Conservation (phyloP, 2,329 filamentous ascomycete species). For the Corynespora cassiicola region DNA sequence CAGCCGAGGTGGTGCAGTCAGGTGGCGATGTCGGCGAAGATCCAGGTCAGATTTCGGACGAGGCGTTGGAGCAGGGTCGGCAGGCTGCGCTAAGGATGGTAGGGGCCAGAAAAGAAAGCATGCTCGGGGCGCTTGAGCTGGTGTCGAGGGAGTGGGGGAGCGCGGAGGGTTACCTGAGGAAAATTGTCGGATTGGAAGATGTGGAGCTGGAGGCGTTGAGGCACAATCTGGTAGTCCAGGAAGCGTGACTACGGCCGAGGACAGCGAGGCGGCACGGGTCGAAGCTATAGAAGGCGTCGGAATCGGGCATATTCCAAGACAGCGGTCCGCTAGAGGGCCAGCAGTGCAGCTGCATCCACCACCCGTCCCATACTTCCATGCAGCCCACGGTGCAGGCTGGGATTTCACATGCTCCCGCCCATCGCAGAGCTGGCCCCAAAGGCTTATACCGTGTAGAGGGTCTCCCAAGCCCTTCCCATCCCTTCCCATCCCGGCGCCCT, state of each 20-base stretch:
- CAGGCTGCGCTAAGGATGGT: slow-evolving; percentile 42
- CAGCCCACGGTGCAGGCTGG: too few species aligned
- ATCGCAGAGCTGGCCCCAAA: too few species aligned
- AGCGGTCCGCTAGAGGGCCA: too few species aligned
- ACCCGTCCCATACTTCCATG: too few species aligned
- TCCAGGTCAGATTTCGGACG: slow-evolving; percentile 51
- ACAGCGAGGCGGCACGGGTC: background rate
- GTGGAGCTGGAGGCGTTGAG: slow-evolving; percentile 61
- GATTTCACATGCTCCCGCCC: too few species aligned
- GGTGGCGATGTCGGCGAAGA: slow-evolving; percentile 23
- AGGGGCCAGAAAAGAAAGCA: slow-evolving; percentile 56
- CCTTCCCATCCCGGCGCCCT: slow-evolving; percentile 77
- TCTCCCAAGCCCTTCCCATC: too few species aligned
- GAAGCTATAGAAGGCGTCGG: too few species aligned
- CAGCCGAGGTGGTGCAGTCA: slow-evolving; percentile 41
- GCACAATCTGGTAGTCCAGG: slow-evolving; percentile 28
- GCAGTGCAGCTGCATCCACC: too few species aligned
- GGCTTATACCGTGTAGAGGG: too few species aligned
- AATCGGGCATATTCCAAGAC: too few species aligned
- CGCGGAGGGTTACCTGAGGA: slow-evolving; percentile 67
- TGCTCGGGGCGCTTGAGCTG: slow-evolving; percentile 59
- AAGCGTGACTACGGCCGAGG: slow-evolving; percentile 19
- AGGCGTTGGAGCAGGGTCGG: slow-evolving; percentile 27
- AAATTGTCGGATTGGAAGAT: slow-evolving; percentile 63
- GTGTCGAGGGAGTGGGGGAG: slow-evolving; percentile 68